phyloP scores from a whole-genome alignment of 257 asterid species.

The Linderniella brevidens region DNA sequence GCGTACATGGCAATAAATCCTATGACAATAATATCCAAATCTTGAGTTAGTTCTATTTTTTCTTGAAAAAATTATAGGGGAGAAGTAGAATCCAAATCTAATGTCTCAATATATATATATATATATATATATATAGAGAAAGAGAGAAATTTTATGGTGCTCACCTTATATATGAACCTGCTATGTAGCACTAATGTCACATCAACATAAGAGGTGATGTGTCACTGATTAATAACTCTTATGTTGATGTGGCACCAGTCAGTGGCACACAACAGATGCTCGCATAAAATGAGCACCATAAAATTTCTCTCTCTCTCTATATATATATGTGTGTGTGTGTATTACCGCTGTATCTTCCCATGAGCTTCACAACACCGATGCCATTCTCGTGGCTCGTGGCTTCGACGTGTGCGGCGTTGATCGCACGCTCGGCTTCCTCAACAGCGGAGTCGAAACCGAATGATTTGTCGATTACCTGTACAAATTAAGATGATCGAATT shows the following conservation, averaged over 20 bases:
- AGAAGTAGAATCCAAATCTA: not conserved
- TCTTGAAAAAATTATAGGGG: not conserved
- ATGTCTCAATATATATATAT: not conserved
- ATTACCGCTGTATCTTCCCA: constrained; percentile 87
- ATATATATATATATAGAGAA: too few species aligned
- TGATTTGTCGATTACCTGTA: constrained; percentile 72
- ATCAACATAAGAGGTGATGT: too few species aligned
- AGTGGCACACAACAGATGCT: too few species aligned
- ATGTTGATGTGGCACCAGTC: too few species aligned
- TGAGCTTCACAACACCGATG: constrained; percentile 77
- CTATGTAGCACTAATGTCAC: too few species aligned
- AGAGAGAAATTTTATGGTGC: too few species aligned
- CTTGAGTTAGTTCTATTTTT: not conserved
- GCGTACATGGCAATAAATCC: constrained; percentile 94
- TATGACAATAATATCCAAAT: constrained; percentile 10
- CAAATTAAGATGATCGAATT: not conserved
- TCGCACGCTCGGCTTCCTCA: constrained; percentile 97
- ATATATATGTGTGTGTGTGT: too few species aligned
- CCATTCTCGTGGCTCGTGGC: constrained; percentile 88
- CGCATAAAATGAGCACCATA: too few species aligned
- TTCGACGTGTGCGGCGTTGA: constrained; percentile 91
- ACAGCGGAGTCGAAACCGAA: constrained; percentile 93
- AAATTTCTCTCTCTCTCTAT: too few species aligned
- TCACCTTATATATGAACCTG: too few species aligned
- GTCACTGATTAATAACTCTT: too few species aligned